phyloP scores from a whole-genome alignment of 495 filamentous ascomycete species.

The Penicillium pancosmium region DNA sequence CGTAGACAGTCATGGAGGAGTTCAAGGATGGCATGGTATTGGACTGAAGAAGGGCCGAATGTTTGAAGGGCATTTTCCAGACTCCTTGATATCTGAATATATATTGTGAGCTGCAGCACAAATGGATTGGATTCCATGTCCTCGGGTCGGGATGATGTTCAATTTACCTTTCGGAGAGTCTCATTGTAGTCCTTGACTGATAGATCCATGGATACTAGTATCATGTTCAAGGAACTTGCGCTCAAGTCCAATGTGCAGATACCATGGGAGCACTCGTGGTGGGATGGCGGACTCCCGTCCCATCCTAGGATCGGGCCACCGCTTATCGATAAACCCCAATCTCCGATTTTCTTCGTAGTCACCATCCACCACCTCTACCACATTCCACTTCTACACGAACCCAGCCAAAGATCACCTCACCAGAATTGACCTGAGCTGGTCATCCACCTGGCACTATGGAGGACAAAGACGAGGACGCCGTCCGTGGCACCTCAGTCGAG shows the following conservation, averaged over 20 bases:
- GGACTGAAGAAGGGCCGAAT: conserved; percentile 41
- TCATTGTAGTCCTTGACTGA: conserved; percentile 32
- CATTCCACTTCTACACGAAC: not conserved
- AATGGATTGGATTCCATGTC: too few species aligned
- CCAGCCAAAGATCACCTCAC: not conserved
- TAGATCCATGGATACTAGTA: conserved; percentile 6
- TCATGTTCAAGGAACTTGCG: too few species aligned
- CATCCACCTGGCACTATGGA: conserved; percentile 41
- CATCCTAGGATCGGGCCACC: not conserved
- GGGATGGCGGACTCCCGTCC: not conserved
- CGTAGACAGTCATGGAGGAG: conserved; percentile 42
- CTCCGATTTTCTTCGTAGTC: conserved; percentile 7
- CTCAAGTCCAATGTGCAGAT: too few species aligned
- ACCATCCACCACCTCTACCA: not conserved
- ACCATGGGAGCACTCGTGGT: not conserved
- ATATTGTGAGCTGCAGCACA: not conserved
- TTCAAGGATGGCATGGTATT: conserved; percentile 40
- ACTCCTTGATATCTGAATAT: conserved; percentile 42
- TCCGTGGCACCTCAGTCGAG: conserved; percentile 31
- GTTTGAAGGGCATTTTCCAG: conserved; percentile 46
- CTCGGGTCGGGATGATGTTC: not conserved
- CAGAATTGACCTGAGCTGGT: too few species aligned
- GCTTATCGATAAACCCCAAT: conserved; percentile 29
- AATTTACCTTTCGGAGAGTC: conserved; percentile 32
- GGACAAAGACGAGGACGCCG: conserved; percentile 51